Conservation (phyloP, 1,284 basidiomycete species). For the Ustilago sp. region DNA sequence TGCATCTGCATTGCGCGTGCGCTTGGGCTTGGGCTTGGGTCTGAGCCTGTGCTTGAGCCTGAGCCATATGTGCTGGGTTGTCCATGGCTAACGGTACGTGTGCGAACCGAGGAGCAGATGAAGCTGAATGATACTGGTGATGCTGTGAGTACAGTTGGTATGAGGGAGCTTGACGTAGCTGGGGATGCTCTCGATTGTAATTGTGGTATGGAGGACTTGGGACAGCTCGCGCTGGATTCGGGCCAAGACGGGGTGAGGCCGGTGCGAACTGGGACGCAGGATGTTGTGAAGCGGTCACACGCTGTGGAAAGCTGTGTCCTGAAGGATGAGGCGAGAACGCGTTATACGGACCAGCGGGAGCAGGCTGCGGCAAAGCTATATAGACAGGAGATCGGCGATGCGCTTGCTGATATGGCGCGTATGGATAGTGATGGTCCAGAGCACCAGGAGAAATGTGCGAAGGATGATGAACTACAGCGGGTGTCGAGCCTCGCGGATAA, state of each 20-base stretch:
- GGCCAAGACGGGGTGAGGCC: not conserved
- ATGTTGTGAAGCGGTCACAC: not conserved
- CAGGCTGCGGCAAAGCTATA: not conserved
- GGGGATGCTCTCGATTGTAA: conserved; percentile 21
- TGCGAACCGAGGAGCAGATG: conserved; percentile 13
- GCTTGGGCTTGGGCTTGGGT: conserved; percentile 58
- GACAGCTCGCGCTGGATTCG: not conserved
- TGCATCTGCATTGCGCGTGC: conserved; percentile 39
- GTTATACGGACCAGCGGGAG: not conserved
- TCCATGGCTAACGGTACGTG: conserved; percentile 31
- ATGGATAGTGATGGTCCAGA: conserved; percentile 4
- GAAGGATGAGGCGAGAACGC: not conserved
- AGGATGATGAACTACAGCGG: conserved; percentile 8
- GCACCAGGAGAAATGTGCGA: not conserved
- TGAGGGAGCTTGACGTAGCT: conserved; percentile 26
- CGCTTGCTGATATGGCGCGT: conserved; percentile 2
- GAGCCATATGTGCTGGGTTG: conserved; percentile 38
- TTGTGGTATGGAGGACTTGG: not conserved
- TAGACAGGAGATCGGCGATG: conserved; percentile 6
- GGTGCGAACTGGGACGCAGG: conserved; percentile 4
- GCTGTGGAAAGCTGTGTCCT: not conserved
- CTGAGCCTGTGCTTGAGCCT: conserved; percentile 47
- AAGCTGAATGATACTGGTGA: not conserved
- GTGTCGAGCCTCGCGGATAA: conserved; percentile 22
- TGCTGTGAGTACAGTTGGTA: conserved; percentile 26